Conservation (phyloP, 495 filamentous ascomycete species). For the Rhypophila decipiens region DNA sequence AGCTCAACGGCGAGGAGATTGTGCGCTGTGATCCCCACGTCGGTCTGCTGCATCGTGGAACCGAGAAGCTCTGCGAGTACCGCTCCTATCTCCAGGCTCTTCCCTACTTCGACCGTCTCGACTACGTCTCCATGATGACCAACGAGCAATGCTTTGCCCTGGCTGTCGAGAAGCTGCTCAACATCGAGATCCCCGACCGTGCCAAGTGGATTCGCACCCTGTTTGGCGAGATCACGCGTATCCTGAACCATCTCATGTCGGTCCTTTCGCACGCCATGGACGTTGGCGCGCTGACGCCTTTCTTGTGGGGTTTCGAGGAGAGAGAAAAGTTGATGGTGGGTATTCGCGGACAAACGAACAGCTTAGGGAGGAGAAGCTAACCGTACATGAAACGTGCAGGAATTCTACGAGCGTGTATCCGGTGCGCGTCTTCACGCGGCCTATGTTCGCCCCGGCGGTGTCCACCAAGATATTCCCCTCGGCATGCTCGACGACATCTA, state of each 20-base stretch:
- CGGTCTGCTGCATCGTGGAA: constrained; percentile 91
- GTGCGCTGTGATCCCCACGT: constrained; percentile 95
- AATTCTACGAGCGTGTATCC: constrained; percentile 99
- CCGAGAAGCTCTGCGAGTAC: constrained; percentile 99
- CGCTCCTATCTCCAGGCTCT: constrained; percentile 97
- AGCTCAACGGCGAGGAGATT: constrained; percentile 97
- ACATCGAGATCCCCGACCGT: constrained; percentile 90
- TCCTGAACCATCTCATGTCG: constrained; percentile 98
- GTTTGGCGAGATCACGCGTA: constrained; percentile 92
- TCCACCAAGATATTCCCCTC: constrained; percentile 88
- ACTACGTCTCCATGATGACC: constrained; percentile 99
- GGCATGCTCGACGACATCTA: constrained; percentile 99
- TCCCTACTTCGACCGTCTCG: constrained; percentile 97
- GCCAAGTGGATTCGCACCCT: constrained; percentile 96
- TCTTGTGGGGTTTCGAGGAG: constrained; percentile 99
- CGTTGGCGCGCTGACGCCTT: constrained; percentile 95
- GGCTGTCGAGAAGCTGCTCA: constrained; percentile 95
- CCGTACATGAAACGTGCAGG: constrained; percentile 44
- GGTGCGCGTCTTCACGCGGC: constrained; percentile 97
- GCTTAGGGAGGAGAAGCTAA: neutral
- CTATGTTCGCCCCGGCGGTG: constrained; percentile 96
- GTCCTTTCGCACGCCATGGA: constrained; percentile 99
- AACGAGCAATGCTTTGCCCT: constrained; percentile 97
- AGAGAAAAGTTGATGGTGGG: constrained; percentile 97
- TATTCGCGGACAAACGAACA: too few species aligned